Evolutionary conservation across 2,329 filamentous ascomycete genomes (phyloP).

Genomic region (Ophiostoma populinum): DNA sequence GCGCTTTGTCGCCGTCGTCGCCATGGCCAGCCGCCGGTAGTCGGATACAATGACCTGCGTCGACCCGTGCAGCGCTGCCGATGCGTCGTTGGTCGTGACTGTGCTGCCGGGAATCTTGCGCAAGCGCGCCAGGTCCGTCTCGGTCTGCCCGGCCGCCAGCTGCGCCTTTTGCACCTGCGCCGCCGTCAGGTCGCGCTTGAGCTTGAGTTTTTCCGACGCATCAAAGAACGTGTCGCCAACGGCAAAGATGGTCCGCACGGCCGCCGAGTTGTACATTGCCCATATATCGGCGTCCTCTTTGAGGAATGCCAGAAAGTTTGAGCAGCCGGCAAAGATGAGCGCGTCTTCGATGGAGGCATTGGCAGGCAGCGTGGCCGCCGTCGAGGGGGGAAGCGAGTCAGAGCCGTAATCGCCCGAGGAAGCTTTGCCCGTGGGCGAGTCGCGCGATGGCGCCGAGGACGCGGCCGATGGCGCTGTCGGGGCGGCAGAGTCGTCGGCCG

Average conservation of each 20-base stretch:
- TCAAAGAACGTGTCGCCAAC: conserved; percentile 9
- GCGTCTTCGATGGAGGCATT: conserved; percentile 7
- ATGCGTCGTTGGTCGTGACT: conserved; percentile 6
- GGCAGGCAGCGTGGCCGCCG: conserved; percentile 3
- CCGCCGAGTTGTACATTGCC: conserved; percentile 7
- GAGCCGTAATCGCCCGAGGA: conserved; percentile 1
- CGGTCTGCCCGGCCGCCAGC: conserved; percentile 5
- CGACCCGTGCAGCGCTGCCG: conserved; percentile 4
- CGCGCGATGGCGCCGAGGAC: neutral
- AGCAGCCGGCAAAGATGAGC: conserved; percentile 8
- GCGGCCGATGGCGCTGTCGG: neutral
- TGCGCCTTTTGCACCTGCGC: conserved; percentile 8
- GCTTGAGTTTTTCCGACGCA: conserved; percentile 1
- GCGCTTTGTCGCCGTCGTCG: neutral
- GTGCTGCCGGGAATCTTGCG: conserved; percentile 7
- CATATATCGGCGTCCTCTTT: conserved; percentile 7
- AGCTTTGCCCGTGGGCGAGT: neutral
- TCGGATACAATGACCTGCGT: conserved; percentile 9
- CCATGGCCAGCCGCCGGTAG: conserved; percentile 4
- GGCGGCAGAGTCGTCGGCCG: neutral
- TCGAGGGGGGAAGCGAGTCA: neutral
- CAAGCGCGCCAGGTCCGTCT: conserved; percentile 6
- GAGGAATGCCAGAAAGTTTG: conserved; percentile 7
- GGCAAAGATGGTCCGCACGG: conserved; percentile 7
- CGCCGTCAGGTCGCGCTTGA: conserved; percentile 4